A percentile compares a stretch with the other conserved stretches of the same genome.
phyloP scores from a whole-genome alignment of 2,329 filamentous ascomycete genomes.

The Sclerotinia sclerotiorum region DNA sequence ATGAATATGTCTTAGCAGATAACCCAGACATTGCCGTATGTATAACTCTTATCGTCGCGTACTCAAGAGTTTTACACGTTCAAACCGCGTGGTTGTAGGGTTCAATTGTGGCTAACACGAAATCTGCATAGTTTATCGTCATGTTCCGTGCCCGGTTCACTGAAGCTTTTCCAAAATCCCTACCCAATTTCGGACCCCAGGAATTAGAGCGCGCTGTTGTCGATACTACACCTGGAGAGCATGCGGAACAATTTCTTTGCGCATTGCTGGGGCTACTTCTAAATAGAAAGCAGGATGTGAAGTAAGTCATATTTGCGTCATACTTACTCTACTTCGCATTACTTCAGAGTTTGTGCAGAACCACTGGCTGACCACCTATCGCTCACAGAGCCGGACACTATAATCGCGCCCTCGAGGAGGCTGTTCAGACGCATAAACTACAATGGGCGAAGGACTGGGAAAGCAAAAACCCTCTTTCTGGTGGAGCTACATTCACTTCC shows the following conservation, averaged over 20 bases:
- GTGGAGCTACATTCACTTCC: slow-evolving; percentile 74
- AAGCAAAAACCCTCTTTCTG: slow-evolving; percentile 77
- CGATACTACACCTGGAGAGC: slow-evolving; percentile 74
- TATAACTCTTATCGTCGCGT: slow-evolving; percentile 48
- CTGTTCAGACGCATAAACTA: slow-evolving; percentile 75
- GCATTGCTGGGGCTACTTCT: slow-evolving; percentile 82
- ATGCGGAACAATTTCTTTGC: slow-evolving; percentile 85
- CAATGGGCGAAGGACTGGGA: slow-evolving; percentile 90
- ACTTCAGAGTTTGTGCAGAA: slow-evolving; percentile 1
- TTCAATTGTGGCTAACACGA: slow-evolving; percentile 40
- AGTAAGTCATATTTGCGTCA: slow-evolving; percentile 60
- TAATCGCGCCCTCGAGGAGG: slow-evolving; percentile 89
- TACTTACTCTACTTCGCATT: neutral
- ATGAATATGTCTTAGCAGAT: slow-evolving; percentile 86
- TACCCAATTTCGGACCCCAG: slow-evolving; percentile 89
- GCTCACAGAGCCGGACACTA: slow-evolving; percentile 79
- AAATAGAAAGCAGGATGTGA: slow-evolving; percentile 97
- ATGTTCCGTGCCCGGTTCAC: slow-evolving; percentile 96
- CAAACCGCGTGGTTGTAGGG: slow-evolving; percentile 49
- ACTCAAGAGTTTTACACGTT: slow-evolving; percentile 47
- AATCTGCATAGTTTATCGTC: slow-evolving; percentile 76
- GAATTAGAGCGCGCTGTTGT: slow-evolving; percentile 87
- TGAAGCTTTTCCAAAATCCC: slow-evolving; percentile 83
- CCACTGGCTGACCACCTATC: slow-evolving; percentile 31
- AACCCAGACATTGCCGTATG: slow-evolving; percentile 90